Conservation (phyloP, 495 filamentous ascomycete species). For the Penicillium turbatum region DNA sequence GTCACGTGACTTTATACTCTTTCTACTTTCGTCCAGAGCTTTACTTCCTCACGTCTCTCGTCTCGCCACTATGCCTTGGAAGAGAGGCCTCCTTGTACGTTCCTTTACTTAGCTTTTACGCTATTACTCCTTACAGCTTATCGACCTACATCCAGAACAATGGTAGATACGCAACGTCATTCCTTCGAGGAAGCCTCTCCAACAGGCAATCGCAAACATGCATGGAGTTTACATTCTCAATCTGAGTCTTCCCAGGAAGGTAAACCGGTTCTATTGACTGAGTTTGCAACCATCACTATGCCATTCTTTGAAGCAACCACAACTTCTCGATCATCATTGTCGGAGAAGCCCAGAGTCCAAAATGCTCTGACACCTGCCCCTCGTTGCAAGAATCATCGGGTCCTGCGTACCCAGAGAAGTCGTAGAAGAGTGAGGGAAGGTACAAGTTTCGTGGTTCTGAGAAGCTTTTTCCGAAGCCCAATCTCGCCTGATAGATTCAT, state of each 20-base stretch:
- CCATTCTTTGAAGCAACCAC: conserved; percentile 16
- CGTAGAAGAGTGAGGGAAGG: conserved; percentile 12
- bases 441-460: not conserved
- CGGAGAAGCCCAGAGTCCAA: conserved; percentile 1
- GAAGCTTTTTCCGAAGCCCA: conserved; percentile 14
- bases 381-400: conserved; percentile 13
- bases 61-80: not conserved
- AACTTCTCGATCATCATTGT: conserved; percentile 14
- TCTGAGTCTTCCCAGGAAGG: conserved; percentile 13
- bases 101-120: conserved; percentile 18
- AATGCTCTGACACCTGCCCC: not conserved
- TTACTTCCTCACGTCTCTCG: not conserved
- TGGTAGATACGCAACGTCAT: conserved; percentile 25
- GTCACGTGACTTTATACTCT: conserved; percentile 5
- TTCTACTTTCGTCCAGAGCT: conserved; percentile 1
- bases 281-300: conserved; percentile 21
- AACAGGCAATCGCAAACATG: conserved; percentile 6
- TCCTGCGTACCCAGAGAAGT: conserved; percentile 14
- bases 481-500: conserved; percentile 66
- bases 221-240: conserved; percentile 9
- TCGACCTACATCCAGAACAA: conserved; percentile 10
- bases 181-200: conserved; percentile 24
- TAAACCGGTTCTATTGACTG: conserved; percentile 9
- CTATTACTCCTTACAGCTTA: conserved; percentile 1
- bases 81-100: conserved; percentile 6